phyloP scores from a whole-genome alignment of 345 rosid species.

The Garcia nutans region DNA sequence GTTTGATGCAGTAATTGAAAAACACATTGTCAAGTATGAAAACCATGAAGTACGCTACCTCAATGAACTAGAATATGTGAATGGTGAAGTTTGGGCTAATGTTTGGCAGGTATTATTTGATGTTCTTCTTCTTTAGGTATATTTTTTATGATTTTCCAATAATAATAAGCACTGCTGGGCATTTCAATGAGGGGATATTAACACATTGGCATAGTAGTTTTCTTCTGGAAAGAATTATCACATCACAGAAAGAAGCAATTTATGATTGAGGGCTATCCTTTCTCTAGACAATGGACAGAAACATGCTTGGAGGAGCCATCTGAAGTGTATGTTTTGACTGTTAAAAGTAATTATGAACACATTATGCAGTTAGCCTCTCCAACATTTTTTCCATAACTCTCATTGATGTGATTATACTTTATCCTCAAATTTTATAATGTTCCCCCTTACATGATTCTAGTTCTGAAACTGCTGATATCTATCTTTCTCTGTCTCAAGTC shows the following conservation, averaged over 20 bases:
- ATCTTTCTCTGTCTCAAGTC: background rate
- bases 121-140: conserved; percentile 4
- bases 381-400: background rate
- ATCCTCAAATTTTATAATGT: background rate
- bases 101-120: conserved; percentile 68
- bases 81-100: conserved; percentile 96
- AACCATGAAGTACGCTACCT: conserved; percentile 61
- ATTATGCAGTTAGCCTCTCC: background rate
- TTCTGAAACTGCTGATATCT: background rate
- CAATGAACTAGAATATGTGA: conserved; percentile 83
- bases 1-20: conserved; percentile 51
- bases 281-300: background rate
- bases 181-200: background rate
- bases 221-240: background rate
- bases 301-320: background rate
- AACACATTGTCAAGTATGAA: conserved; percentile 51
- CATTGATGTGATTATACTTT: background rate
- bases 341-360: background rate
- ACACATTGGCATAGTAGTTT: background rate
- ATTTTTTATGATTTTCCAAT: background rate
- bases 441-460: background rate
- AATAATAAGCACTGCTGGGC: background rate
- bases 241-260: background rate
- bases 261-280: background rate
- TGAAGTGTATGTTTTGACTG: background rate